Evolutionary conservation across 495 filamentous ascomycete genomes (phyloP), one percentile per base, ranked within the genome.

Genomic region (Astrocystis sublimbata): DNA sequence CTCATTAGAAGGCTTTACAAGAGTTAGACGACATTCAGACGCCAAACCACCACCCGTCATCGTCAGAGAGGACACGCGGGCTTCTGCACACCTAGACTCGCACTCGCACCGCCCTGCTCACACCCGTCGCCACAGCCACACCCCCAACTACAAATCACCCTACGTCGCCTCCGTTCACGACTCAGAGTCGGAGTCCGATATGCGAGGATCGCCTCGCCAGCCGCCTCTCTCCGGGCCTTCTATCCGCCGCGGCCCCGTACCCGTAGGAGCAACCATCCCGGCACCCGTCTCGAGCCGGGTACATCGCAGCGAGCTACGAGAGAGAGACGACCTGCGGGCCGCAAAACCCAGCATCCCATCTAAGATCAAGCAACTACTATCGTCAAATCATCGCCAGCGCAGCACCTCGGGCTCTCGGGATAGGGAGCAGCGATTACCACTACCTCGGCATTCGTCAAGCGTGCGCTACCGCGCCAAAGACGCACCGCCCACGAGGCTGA

Each of bases 81-180:
- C 64, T 21, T 64, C 68, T 23, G 53, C 43, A 9, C 68, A 73
- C 60, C 59, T 66, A 30, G 68, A 71, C 28, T 54, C 74, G 40
- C 69, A 43, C 17, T 54, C 74, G 40, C 69, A 43, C 17, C 65
- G 62, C 9, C 51, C 69, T 5, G 38, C 57, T 3, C 43, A 50
- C 7, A 52, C 60, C 13, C 72, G 67, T 26, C 71, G 72, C 9
- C 71, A 73, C 55, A 75, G 72, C 46, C 68, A 73, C 24, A 73
- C 67, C 56, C n/a, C n/a, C n/a, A n/a, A n/a, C n/a, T 69, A 73
- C 21, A 38, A 69, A 15, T 64, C 58, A 17, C 69, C 66, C 33
- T 68, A 68, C 31, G 54, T 62, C 19, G 46, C 43, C 36, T 62
- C 58, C 0, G 53, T 49, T 36, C 63, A 52, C 10, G 68, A 68